Evolutionary conservation across 345 rosid species (phyloP), one percentile per base, ranked within the genome.

Genomic region (Geranium rotundifolium): DNA sequence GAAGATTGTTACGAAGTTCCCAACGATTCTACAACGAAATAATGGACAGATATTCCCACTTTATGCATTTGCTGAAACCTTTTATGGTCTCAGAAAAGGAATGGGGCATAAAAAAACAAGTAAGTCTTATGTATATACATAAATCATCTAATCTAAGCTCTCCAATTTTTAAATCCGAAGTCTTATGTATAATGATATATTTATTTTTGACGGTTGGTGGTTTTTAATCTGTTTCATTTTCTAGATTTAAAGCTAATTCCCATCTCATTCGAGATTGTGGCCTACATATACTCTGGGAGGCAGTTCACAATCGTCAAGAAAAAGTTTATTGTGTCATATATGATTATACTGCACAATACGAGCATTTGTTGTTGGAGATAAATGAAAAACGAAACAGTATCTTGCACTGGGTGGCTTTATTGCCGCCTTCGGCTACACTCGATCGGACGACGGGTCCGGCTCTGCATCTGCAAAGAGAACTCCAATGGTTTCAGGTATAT

Each of bases 381-480:
- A 79, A 78, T 58, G 66, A 2, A 65, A 0, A 1, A 27, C 39
- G 58, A 17, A 82, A 88, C 77, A 88, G 84, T 69, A 79, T 88
- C 62, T 77, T 88, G 15, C 96, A 88, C 58, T 88, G 82, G 29
- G 91, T 91, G 2, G 88, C 89, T 0, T 69, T 63, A 65, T 39
- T 79, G n/a, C 82, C 96, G 37, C 96, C 96, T 0, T 17, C 68
- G 3, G 69, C 86, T 2, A 76, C 76, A 62, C 86, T 85, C 17
- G 85, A 84, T 59, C 81, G 77, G 2, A 83, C 84, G 59, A 70
- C 85, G 0, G 91, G 96, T 39, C 91, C 96, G 15, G 90, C 86
- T 65, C 72, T 88, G 39, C 91, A 88, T 37, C 84, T 88, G 96
- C 95, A 88, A 39, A 75, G 95, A 65, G 95, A 88, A 61, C 65